Evolutionary conservation across 2,329 filamentous ascomycete genomes (phyloP), one percentile per base, ranked within the genome.

Genomic region (Curvularia sp.): DNA sequence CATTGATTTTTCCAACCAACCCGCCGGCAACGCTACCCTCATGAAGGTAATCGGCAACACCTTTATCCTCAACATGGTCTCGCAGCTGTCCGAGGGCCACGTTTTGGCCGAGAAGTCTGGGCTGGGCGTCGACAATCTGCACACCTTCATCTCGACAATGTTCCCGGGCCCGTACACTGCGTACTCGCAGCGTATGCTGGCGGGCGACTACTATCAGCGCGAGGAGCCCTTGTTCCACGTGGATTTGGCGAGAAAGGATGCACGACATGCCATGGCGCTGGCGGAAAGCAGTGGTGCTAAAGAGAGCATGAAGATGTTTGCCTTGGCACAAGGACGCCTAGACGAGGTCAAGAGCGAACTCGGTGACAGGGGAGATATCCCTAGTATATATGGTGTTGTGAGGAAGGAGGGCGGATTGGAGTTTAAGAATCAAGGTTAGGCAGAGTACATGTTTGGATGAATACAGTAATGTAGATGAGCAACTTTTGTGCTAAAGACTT

Each of bases 1-100:
- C 63, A 88, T 96, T 59, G 87, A 94, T 73, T 88, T 92, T 75
- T 83, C 83, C 44, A 87, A 85, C 63, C 85, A 91, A 76, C 84
- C 89, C 0, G 87, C 88, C 49, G 86, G 89, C 52, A 86, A 87
- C 53, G 88, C 92, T 4, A 85, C 87, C 1, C 84, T 87, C 46
- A 81, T 96, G 48, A 95, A 97, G 78, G 82, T 97, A 20, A 84
- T 96, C 9, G 93, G 93, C 57, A 97, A 97, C 77, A 91, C 90
- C 0, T 93, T 97, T 74, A 84, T 97, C 67, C 75, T 96, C 41
- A 90, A 91, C 79, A 93, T 93, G 85, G 85, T 93, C 24, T 89
- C 93, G 71, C 85, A 91, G 51, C 80, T 97, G 4, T 87, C 90
- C 1, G 92, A 96, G 79, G 90, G 88, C 5, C 85, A 94, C 71